phyloP scores from a whole-genome alignment of 352 stramenopile genomes.

The Pythium graminicola region DNA sequence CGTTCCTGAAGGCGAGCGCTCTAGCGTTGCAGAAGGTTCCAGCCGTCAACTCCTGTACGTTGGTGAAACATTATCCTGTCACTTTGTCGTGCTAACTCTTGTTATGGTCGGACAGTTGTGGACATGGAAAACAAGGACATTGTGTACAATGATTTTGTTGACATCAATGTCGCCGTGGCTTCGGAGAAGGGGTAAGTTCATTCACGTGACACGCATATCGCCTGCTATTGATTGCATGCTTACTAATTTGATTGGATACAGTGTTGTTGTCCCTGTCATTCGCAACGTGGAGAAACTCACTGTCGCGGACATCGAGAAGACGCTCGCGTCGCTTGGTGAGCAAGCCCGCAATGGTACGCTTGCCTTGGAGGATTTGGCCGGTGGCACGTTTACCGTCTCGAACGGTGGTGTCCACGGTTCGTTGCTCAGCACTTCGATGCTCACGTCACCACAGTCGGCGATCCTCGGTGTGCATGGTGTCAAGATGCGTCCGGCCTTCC shows the following conservation, averaged over 20 bases:
- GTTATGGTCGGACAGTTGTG: conserved; percentile 64
- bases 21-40: conserved; percentile 90
- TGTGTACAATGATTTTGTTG: conserved; percentile 98
- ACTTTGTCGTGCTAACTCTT: conserved; percentile 12
- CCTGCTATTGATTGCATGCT: background rate
- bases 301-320: conserved; percentile 96
- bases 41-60: conserved; percentile 94
- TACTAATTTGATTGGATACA: conserved; percentile 9
- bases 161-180: conserved; percentile 97
- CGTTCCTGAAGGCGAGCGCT: conserved; percentile 96
- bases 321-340: conserved; percentile 86
- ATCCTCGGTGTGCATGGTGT: conserved; percentile 98
- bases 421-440: conserved; percentile 98
- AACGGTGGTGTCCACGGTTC: conserved; percentile 97
- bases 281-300: conserved; percentile 95
- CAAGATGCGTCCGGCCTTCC: conserved; percentile 94
- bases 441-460: conserved; percentile 96
- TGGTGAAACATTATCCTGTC: too few species aligned
- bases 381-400: conserved; percentile 97
- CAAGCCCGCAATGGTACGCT: conserved; percentile 61
- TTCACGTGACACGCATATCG: background rate
- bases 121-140: conserved; percentile 98
- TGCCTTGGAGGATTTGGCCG: conserved; percentile 91
- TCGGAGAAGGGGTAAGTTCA: conserved; percentile 79
- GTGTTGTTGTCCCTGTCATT: conserved; percentile 98